These are phyloP conservation scores for Fusarium sp. DNA, from an alignment of 2,329 filamentous ascomycete species.

Conservation along the genomic window DNA sequence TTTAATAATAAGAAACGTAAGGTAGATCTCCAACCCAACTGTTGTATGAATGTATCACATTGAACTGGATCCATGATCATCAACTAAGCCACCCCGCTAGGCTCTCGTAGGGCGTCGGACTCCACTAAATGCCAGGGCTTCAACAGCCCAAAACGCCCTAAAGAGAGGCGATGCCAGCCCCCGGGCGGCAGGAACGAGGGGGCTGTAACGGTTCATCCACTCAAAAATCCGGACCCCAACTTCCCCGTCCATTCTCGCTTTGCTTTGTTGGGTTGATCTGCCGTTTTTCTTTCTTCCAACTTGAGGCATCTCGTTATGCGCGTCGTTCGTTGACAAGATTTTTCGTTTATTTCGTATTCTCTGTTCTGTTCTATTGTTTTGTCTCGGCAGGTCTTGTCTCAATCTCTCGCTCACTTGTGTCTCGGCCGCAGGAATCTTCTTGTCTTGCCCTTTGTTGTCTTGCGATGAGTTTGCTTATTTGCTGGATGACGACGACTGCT, in stretches of 20 bases:
- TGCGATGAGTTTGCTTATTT: conserved; percentile 36
- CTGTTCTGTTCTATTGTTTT: not conserved
- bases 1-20: too few species aligned
- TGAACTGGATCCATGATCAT: too few species aligned
- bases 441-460: conserved; percentile 24
- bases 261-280: not conserved
- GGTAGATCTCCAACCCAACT: too few species aligned
- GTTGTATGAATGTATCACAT: too few species aligned
- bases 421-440: conserved; percentile 12
- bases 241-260: not conserved
- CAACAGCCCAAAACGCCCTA: conserved; percentile 15
- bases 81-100: not conserved
- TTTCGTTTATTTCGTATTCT: conserved; percentile 14
- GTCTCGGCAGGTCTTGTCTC: conserved; percentile 31
- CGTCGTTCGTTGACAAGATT: conserved; percentile 27
- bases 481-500: conserved; percentile 44
- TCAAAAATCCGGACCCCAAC: not conserved
- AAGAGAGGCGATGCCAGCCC: conserved; percentile 6
- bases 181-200: conserved; percentile 1
- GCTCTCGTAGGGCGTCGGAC: not conserved
- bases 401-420: conserved; percentile 16
- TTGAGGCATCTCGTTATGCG: conserved; percentile 26
- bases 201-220: conserved; percentile 24
- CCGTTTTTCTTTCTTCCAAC: conserved; percentile 27
- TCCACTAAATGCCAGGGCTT: conserved; percentile 19